Conservation (phyloP, 2,329 filamentous ascomycete genomes). For the Curvularia sp. region DNA sequence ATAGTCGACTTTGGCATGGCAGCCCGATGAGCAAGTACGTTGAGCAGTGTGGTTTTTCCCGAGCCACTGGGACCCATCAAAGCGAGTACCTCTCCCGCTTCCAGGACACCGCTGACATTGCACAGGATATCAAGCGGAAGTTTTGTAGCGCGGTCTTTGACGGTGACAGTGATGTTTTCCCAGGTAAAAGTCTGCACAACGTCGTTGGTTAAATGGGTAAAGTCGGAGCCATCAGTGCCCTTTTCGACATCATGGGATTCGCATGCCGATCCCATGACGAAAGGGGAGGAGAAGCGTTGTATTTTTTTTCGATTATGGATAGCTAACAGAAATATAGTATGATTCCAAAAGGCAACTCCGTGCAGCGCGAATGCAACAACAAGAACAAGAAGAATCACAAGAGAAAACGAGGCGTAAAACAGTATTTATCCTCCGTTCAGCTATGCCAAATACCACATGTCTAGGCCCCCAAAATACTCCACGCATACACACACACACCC, state of each 20-base stretch:
- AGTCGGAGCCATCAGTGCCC: conserved; percentile 50
- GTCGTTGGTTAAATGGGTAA: conserved; percentile 67
- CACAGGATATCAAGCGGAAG: conserved; percentile 68
- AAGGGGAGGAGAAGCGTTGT: not conserved
- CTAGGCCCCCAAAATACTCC: not conserved
- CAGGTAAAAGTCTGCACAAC: conserved; percentile 71
- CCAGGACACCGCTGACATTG: conserved; percentile 68
- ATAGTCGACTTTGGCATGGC: conserved; percentile 62
- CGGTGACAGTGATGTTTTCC: conserved; percentile 71
- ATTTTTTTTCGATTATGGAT: not conserved
- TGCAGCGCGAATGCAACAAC: not conserved
- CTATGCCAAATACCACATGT: not conserved
- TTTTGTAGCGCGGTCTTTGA: conserved; percentile 74
- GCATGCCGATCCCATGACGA: conserved; percentile 23
- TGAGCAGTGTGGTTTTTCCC: conserved; percentile 85
- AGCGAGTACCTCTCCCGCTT: conserved; percentile 76
- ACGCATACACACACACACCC: not conserved
- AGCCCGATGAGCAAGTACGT: conserved; percentile 73
- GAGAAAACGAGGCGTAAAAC: not conserved
- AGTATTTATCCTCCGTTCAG: not conserved
- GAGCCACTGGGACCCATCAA: conserved; percentile 77
- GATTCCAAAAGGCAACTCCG: not conserved
- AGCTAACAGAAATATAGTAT: not conserved
- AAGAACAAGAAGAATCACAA: no score
- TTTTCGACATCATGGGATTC: conserved; percentile 55